Evolutionary conservation across 2,329 filamentous ascomycete species (phyloP), one percentile per base, ranked within the genome.

Genomic region (Colletotrichum sp.): DNA sequence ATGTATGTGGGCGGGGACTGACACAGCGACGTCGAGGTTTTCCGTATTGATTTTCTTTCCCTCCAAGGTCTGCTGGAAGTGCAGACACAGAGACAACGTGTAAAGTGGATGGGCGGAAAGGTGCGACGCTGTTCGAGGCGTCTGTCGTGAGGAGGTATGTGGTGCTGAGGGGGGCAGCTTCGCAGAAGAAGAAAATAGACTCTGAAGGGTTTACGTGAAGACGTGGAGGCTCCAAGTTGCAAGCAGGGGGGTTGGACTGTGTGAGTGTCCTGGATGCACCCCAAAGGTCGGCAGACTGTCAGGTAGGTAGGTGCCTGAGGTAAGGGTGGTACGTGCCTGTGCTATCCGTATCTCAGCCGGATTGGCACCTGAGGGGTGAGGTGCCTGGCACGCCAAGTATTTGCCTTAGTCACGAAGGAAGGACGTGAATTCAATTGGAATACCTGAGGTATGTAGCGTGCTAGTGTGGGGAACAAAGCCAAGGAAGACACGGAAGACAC

Each of bases 181-280:
- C 69, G 34, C 26, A 55, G 52, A 66, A 55, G 72, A 63, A 75
- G 69, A 75, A 72, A 75, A 36, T 72, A 67, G 72, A 63, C 36
- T 67, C 52, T 55, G 55, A 55, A 49, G n/a, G 62, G 39, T 75
- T 34, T 72, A 72, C 69, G 72, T 75, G 72, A 75, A 59, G 72
- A 75, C 62, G 72, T 72, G 69, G 69, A 75, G 72, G 72, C 72
- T 75, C 55, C 26, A 39, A 71, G 72, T 66, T 32, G 52, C 60
- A 63, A 57, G 60, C 52, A 71, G 72, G 71, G 39, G 72, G 72
- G 62, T 65, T 67, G 63, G 52, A 69, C 39, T 59, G 44, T 44
- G 32, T 60, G n/a, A 64, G 67, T 62, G 49, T 44, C 18, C 21
- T 64, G 21, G 34, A 30, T 74, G 44, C 28, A 57, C 39, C 34